Evolutionary conservation across 2,329 filamentous ascomycete species (phyloP).

Genomic region (Dothideomycetes sp.): DNA sequence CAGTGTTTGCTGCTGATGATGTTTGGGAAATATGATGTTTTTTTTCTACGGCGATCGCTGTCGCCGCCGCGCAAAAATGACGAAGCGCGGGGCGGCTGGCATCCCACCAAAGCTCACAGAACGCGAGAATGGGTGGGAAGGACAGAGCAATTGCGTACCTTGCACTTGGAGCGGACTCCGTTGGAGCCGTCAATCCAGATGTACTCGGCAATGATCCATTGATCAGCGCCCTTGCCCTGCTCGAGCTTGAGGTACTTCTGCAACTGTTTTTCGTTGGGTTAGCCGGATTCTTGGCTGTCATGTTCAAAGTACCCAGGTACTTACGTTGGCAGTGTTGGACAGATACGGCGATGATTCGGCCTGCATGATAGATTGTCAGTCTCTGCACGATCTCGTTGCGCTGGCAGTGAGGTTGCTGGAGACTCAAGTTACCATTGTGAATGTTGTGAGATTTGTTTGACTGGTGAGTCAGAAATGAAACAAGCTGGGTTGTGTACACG

Average conservation of each 20-base stretch:
- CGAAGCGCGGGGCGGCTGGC: background rate
- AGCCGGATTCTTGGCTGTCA: constrained; percentile 5
- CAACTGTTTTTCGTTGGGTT: constrained; percentile 49
- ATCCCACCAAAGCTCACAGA: background rate
- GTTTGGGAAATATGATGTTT: no score
- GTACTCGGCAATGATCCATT: constrained; percentile 76
- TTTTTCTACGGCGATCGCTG: background rate
- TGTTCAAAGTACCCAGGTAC: no score
- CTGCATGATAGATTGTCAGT: constrained; percentile 14
- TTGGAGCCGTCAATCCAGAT: constrained; percentile 86
- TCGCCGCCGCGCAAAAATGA: background rate
- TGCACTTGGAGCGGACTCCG: constrained; percentile 85
- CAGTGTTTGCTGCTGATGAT: background rate
- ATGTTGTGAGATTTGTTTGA: constrained; percentile 9
- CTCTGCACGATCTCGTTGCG: constrained; percentile 1
- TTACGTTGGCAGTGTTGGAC: constrained; percentile 38
- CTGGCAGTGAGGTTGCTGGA: constrained; percentile 2
- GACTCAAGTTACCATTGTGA: constrained; percentile 14
- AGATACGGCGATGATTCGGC: constrained; percentile 28
- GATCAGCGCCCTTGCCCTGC: constrained; percentile 50
- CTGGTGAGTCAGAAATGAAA: constrained; percentile 5
- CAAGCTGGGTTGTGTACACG: background rate
- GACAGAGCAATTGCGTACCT: constrained; percentile 51
- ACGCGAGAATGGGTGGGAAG: background rate
- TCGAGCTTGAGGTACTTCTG: constrained; percentile 85